Evolutionary conservation across 805 yeast species (phyloP), one percentile per base, ranked within the genome.

Genomic region (Teunomyces kruisii): DNA sequence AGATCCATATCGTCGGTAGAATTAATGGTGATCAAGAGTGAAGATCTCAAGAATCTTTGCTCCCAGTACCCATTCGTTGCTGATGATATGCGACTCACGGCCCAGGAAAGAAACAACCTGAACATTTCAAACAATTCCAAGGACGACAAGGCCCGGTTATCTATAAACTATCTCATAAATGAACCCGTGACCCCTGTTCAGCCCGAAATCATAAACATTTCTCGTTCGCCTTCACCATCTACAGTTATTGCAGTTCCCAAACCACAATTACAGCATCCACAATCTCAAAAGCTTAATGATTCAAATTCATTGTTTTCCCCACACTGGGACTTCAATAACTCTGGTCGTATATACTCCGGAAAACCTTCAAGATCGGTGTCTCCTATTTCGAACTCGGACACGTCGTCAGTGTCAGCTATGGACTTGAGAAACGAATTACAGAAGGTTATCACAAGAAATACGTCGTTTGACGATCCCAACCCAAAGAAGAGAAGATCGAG

Each of bases 1-100:
- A 69, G 90, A 47, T 73, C 89, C 0, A 76, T 83, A 9, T 68
- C 81, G 4, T 71, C 76, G 14, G 79, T 81, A 17, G 87, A 84
- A 46, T 72, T 84, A 35, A 65, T 86, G 40, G 80, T 82, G 10
- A 75, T 85, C 9, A 75, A 80, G 32, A 78, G 80, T n/a, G 74
- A 74, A 26, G 74, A 75, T 15, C 61, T 85, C 44, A 75, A 78
- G 50, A 65, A 63, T n/a, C 60, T 86, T 22, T 79, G 86, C 55
- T 60, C 66, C 5, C 68, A 79, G 48, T 84, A 80, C 56, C 88
- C 90, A 0, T 62, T 68, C 22, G 72, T 86, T 10, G 71, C 75
- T 38, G 79, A 78, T 37, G 84, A 81, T 39, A 82, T 86, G 75
- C 72, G 73, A 50, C 68, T 63, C 32, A 82, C 88, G 0, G 88